Conservation (phyloP, 78 protist species). For the Anaeramoeba flamelloides region DNA sequence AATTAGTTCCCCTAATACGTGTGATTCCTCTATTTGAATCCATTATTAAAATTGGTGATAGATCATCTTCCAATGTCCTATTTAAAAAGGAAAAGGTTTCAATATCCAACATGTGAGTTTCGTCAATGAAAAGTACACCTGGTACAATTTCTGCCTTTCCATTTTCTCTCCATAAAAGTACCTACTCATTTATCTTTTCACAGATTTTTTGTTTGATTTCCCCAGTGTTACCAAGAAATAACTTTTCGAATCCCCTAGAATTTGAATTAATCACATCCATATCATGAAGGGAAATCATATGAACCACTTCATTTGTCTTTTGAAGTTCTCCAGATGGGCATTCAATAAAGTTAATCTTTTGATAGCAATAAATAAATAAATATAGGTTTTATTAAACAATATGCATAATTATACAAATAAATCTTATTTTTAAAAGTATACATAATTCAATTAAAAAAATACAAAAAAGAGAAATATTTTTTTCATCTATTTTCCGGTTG, state of each 20-base stretch:
- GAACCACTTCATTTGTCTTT: slow-evolving; percentile 79
- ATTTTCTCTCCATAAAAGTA: slow-evolving; percentile 91
- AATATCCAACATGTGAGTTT: slow-evolving; percentile 95
- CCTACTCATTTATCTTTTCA: slow-evolving; percentile 79
- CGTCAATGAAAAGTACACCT: slow-evolving; percentile 97
- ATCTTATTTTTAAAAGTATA: too few relatives aligned
- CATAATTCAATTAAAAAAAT: too few relatives aligned
- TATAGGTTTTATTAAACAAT: too few relatives aligned
- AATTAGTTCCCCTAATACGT: slow-evolving; percentile 76
- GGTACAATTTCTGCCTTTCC: slow-evolving; percentile 92
- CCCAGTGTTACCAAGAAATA: slow-evolving; percentile 89
- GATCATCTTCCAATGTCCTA: slow-evolving; percentile 77
- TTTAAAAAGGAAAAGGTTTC: slow-evolving; percentile 94
- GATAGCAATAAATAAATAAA: too few relatives aligned
- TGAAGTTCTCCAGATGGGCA: slow-evolving; percentile 84
- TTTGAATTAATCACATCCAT: slow-evolving; percentile 97
- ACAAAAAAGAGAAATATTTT: too few relatives aligned
- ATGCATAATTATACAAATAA: too few relatives aligned
- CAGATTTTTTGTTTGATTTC: slow-evolving; percentile 78
- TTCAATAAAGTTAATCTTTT: slow-evolving; percentile 66
- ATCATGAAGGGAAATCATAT: slow-evolving; percentile 84
- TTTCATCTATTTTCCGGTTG: too few relatives aligned
- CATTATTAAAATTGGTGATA: slow-evolving; percentile 82
- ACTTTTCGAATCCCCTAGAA: too few relatives aligned
- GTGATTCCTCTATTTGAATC: slow-evolving; percentile 88